Conservation (phyloP, 1,284 basidiomycete genomes). For the Rhodotorula sp. region DNA sequence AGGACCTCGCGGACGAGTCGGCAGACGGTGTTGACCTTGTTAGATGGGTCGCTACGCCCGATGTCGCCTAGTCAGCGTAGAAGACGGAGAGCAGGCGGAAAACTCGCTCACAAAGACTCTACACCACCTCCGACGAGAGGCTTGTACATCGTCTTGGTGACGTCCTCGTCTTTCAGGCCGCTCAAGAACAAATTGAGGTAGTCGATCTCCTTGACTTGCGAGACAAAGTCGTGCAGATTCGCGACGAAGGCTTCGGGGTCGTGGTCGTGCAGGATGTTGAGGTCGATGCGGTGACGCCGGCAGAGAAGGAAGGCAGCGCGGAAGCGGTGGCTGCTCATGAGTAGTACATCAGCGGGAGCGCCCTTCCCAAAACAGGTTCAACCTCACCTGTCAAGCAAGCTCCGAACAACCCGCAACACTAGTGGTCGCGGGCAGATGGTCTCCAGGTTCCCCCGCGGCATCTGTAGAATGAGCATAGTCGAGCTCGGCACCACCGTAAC, state of each 20-base stretch:
- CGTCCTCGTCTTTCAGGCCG: conserved; percentile 63
- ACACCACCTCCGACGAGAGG: conserved; percentile 26
- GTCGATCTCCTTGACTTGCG: conserved; percentile 85
- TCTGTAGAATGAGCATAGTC: conserved; percentile 91
- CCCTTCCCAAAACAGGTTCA: too few relatives aligned
- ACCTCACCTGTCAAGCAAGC: conserved; percentile 72
- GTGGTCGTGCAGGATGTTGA: conserved; percentile 83
- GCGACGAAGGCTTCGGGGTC: conserved; percentile 67
- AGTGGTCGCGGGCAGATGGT: conserved; percentile 90
- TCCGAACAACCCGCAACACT: conserved; percentile 75
- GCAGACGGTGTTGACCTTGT: conserved; percentile 69
- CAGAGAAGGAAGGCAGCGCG: conserved; percentile 84
- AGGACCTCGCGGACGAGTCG: conserved; percentile 73
- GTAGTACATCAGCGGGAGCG: not conserved
- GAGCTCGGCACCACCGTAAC: conserved; percentile 78
- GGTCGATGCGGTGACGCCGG: conserved; percentile 88
- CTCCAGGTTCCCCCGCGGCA: conserved; percentile 96
- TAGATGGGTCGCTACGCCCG: conserved; percentile 50
- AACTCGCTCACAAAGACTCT: not conserved
- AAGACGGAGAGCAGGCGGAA: not conserved
- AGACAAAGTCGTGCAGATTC: conserved; percentile 66
- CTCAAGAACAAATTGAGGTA: conserved; percentile 91
- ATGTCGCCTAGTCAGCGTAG: too few relatives aligned
- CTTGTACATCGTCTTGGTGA: conserved; percentile 49
- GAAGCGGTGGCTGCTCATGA: conserved; percentile 56